Base-by-base conservation (phyloP, 495 filamentous ascomycete species). In the Penicillium coffeae region DNA sequence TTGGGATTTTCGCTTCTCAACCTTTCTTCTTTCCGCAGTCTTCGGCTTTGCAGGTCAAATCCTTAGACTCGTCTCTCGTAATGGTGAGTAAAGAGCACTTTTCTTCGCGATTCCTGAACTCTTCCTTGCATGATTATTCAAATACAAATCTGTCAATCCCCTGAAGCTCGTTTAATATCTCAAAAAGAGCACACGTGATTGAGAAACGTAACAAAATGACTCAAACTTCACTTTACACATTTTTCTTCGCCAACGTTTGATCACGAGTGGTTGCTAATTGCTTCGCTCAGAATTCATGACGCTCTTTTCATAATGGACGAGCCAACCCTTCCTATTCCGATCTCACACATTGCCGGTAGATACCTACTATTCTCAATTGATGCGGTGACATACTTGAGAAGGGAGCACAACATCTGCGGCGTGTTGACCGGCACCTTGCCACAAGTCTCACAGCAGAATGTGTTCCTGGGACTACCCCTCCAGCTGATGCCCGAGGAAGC, bases 401-500 rank as follows among this genome's bases (percentile, higher is more conserved):
- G 84, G 25, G 74, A 82, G 56, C 77, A 96, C 69, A 82, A 90
- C 64, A 94, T 96, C 58, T 89, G 88, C 58, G 90, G 90, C 42
- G 88, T 93, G 18, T 72, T 96, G 39, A 85, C 86, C 38, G 93
- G 93, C 35, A 88, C 86, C 2, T 81, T 96, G 34, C 90, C 94
- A 2, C 93, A 96, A 68, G 81, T 86, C 35, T 90, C 92, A 5
- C 89, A 92, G 56, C 93, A 98, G 66, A 98, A 96, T 73, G 77
- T 96, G 42, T 96, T 97, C 63, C 77, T 90, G 48, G 89, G 93
- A 15, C 66, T 97, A 30, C 93, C 93, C 1, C 59, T 96, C 32
- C 85, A 96, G 70, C 72, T 98, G 34, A 89, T 92, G 78, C 84
- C 88, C 0, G 93, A 97, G 64, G 93, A 98, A 71, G 90, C 84